Percentiles rank a stretch among this genome's conserved stretches.
phyloP scores from a whole-genome alignment of 2,329 filamentous ascomycete genomes.

The Ophiocordyceps camponoti-floridani region DNA sequence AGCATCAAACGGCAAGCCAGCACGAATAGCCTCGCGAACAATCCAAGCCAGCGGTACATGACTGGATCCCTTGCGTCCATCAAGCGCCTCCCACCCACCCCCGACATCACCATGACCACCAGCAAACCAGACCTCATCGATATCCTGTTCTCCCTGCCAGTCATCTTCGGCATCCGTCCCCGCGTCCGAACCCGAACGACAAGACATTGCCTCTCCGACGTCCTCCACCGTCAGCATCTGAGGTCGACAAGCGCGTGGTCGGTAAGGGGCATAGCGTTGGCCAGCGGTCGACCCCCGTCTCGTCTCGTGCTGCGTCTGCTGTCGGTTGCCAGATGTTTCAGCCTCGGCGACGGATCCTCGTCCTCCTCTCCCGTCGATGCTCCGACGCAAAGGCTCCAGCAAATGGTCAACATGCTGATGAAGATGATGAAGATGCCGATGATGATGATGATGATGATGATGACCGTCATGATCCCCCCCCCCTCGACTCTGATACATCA shows the following conservation, averaged over 20 bases:
- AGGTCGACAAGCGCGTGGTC: conserved; percentile 19
- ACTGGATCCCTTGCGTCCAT: conserved; percentile 42
- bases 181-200: conserved; percentile 12
- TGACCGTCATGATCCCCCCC: conserved; percentile 8
- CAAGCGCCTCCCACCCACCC: conserved; percentile 50
- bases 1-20: conserved; percentile 53
- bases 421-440: conserved; percentile 7
- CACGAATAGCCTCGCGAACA: conserved; percentile 38
- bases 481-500: conserved; percentile 35
- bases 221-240: conserved; percentile 10
- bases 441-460: conserved; percentile 9
- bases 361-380: conserved; percentile 2
- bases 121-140: conserved; percentile 67
- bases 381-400: conserved; percentile 5
- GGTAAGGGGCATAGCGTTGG: conserved; percentile 21
- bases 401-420: conserved; percentile 6
- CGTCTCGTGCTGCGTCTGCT: conserved; percentile 1
- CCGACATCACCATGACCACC: conserved; percentile 67
- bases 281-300: conserved; percentile 1
- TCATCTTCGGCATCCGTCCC: conserved; percentile 12
- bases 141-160: conserved; percentile 40
- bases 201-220: conserved; percentile 12
- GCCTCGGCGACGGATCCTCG: neutral
- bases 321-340: neutral
- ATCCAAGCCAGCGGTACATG: conserved; percentile 56